Base-by-base conservation (phyloP, 2,329 filamentous ascomycete species). In the Aspergillus tubingensis region DNA sequence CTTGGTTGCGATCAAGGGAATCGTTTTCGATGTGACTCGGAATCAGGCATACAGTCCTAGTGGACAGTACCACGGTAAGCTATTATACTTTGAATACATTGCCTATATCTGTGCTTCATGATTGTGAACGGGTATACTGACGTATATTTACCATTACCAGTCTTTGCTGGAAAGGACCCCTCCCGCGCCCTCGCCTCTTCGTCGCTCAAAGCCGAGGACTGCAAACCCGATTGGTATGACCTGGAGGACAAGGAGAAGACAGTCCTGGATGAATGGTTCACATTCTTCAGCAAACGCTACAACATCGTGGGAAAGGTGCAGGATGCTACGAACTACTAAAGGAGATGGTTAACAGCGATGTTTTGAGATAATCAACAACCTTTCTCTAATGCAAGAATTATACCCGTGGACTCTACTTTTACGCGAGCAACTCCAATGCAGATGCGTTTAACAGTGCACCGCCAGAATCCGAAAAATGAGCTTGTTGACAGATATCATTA, bases 201-300 rank as follows among this genome's bases (percentile, higher is more conserved):
- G 1, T 96, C 92, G 7, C 87, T 93, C 53, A 96, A 96, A 76
- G 77, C 84, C 5, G 91, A 95, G 70, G 93, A 98, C 67, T 94
- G 91, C 65, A 81, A 81, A 32, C 81, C 95, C 2, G 89, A 97
- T 54, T 98, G 91, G 90, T 82, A 89, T 60, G 90, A 92, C 70
- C 81, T 99, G 54, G 82, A 83, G 13, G 92, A 96, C 21, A 92
- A 95, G 77, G 88, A 97, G 76, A 91, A 95, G 81, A 86, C 86
- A 25, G 88, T 90, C 3, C 80, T 99, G 62, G 85, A 94, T 57
- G 95, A 99, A 76, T 99, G 95, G 95, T 87, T 89, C 65, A 96
- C 90, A 2, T 99, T 96, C 79, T 99, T 99, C 79, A 91, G 90
- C 67, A 99, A 98, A 82, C 85, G 95, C 60, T 99, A 99, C 80